Base-by-base conservation (phyloP, 2,329 filamentous ascomycete species). In the Lizonia empirigonia region DNA sequence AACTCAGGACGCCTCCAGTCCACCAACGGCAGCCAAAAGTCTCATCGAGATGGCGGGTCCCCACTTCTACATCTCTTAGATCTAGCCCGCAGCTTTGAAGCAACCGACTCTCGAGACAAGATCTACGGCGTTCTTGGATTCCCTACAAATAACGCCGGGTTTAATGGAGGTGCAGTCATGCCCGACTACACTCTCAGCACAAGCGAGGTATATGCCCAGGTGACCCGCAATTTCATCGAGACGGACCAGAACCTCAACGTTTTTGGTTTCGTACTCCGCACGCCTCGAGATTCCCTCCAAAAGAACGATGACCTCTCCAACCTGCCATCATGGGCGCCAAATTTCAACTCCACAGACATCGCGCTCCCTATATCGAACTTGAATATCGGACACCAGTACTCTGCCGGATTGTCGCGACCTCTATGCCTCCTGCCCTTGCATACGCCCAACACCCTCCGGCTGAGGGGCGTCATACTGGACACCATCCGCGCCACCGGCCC, bases 81-180 rank as follows among this genome's bases (percentile, higher is more conserved):
- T 37, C 15, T 55, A 16, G 34, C 52, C 2, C 33, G 58, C 5
- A 41, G 29, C 8, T 61, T 62, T 20, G 58, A 64, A 19, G 61
- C 55, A 13, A 58, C 46, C 2, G 41, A 61, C 18, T 27, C 51
- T 8, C 48, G 44, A 27, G 61, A 63, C 44, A 61, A 64, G n/a
- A 52, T 63, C 3, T 63, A 55, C 26, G 58, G 55, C 2, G 44
- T 64, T 5, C 34, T 63, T 6, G 56, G 56, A 0, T 53, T 63
- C 20, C 41, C 45, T 6, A 50, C 39, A 13, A 30, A n/a, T 5
- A 18, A 36, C 13, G 33, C n/a, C 1, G 26, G 33, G 23, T 10
- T 20, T 4, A 36, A 41, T 16, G 29, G 12, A 2, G 16, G 27
- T 2, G 24, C 38, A 8, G 15, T 58, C n/a, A 23, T 51, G 5